These are phyloP conservation scores for Trichosanthes truncata DNA, from an alignment of 306 rosid genomes.

Conservation along the genomic window DNA sequence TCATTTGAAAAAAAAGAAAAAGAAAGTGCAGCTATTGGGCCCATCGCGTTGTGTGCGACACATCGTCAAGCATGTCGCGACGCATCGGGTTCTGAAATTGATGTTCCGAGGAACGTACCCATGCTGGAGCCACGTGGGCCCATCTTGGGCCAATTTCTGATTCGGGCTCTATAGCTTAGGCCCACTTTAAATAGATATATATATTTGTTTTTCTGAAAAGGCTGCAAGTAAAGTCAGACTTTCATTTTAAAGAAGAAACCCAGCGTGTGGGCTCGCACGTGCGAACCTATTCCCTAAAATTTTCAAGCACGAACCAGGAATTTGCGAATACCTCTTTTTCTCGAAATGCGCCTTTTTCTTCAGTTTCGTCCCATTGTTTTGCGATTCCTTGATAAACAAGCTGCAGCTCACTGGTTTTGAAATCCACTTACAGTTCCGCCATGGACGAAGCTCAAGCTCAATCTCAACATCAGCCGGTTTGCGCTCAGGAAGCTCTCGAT, in stretches of 20 bases:
- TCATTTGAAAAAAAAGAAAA: background rate
- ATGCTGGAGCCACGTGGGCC: background rate
- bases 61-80: background rate
- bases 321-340: background rate
- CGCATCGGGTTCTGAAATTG: background rate
- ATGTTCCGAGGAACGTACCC: background rate
- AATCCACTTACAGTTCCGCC: background rate
- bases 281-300: background rate
- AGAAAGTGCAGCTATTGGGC: background rate
- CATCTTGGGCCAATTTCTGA: background rate
- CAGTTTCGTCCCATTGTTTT: background rate
- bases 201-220: background rate
- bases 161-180: background rate
- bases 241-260: background rate
- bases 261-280: background rate
- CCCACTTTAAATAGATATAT: background rate
- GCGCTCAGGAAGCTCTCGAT: conserved; percentile 64
- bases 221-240: background rate
- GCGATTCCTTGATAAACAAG: background rate
- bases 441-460: conserved; percentile 32
- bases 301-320: background rate
- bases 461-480: conserved; percentile 28
- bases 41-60: background rate
- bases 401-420: background rate
- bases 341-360: background rate